phyloP scores from a whole-genome alignment of 2,329 filamentous ascomycete species.

The Harringtonia lauricola region DNA sequence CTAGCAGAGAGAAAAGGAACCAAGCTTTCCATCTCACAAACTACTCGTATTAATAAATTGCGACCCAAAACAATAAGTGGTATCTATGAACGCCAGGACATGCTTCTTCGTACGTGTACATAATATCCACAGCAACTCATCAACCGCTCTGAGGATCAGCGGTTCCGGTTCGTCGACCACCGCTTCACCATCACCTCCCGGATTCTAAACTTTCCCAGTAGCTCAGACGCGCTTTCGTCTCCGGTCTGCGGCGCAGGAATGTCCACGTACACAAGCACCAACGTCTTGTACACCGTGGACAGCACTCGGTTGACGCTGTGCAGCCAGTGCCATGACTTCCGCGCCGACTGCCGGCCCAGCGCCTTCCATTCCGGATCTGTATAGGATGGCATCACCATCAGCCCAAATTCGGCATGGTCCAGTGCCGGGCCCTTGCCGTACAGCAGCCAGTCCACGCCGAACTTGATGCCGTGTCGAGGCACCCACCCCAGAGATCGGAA shows the following conservation, averaged over 20 bases:
- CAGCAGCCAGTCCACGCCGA: conserved; percentile 87
- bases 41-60: too few species aligned
- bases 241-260: conserved; percentile 54
- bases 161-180: conserved; percentile 74
- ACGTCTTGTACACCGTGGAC: conserved; percentile 77
- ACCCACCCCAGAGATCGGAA: conserved; percentile 95
- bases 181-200: conserved; percentile 72
- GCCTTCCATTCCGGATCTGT: conserved; percentile 60
- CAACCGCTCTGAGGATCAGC: too few species aligned
- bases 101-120: too few species aligned
- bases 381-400: conserved; percentile 78
- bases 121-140: too few species aligned
- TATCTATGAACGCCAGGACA: too few species aligned
- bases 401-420: conserved; percentile 85
- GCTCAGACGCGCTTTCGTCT: conserved; percentile 43
- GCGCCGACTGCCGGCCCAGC: not conserved
- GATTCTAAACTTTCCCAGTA: conserved; percentile 62
- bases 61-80: too few species aligned
- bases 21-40: too few species aligned
- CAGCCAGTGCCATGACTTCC: conserved; percentile 65
- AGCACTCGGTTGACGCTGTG: conserved; percentile 86
- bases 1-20: too few species aligned
- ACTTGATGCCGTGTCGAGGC: conserved; percentile 84
- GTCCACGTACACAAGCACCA: conserved; percentile 86
- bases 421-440: conserved; percentile 92